Base-by-base conservation (phyloP, 495 filamentous ascomycete species). In the Podospora pseudopauciseta region DNA sequence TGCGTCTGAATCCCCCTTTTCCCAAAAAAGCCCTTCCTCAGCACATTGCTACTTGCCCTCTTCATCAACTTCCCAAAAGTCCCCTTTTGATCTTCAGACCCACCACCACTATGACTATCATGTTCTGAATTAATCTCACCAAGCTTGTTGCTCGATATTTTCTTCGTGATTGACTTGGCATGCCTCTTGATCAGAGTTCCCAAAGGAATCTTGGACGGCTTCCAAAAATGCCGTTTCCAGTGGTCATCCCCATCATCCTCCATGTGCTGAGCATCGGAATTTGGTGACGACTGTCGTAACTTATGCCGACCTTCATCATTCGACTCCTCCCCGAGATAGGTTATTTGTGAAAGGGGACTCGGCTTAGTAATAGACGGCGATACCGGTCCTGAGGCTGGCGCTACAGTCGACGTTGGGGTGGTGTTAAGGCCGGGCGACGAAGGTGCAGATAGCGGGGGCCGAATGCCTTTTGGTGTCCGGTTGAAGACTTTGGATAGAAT, bases 1-100 rank as follows among this genome's bases (percentile, higher is more conserved):
- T 49, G 39, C 39, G 39, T 49, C 15, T 49, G 39, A 11, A 49
- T 49, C 39, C 39, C 56, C 56, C 23, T 61, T 26, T 32, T 28
- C 4, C 59, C 23, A 61, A 63, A 63, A 44, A 44, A 63, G 23
- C 59, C 44, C 23, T 30, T 68, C 11, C 55, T 53, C 63, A 65
- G 30, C 1, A 68, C 34, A 56, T 61, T 53, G 5, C 56, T 68
- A 27, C 57, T 68, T 3, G 62, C 61, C 62, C 65, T 68, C 56
- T 57, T 65, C 18, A 67, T 30, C n/a, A 67, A 18, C 30, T 67
- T 67, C 0, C 56, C 65, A 60, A 67, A 60, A 3, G 18, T 44
- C 9, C 19, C 49, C 54, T 58, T 58, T 5, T 34, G 20, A n/a
- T 34, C 63, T 9, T 57, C 62, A 20, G 16, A 26, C 5, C 19